A percentile compares a stretch with the other conserved stretches of the same genome.
phyloP scores from a whole-genome alignment of 1,284 basidiomycete genomes.

The Chalciporus piperatoides region DNA sequence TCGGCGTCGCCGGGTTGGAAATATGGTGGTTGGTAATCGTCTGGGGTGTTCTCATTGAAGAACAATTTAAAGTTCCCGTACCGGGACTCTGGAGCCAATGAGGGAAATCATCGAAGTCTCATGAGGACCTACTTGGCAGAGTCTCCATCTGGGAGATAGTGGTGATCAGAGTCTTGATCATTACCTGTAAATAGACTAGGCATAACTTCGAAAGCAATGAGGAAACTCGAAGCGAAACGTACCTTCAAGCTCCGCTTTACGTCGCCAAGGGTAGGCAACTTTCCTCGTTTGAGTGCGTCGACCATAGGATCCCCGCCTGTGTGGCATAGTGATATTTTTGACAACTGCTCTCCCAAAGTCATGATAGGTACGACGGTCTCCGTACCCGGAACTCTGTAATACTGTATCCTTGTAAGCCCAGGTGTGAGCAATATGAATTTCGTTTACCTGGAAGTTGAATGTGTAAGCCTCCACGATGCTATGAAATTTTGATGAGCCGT shows the following conservation, averaged over 20 bases:
- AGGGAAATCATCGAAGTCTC: background rate
- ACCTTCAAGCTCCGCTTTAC: constrained; percentile 75
- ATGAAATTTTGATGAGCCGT: constrained; percentile 9
- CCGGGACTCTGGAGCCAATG: constrained; percentile 52
- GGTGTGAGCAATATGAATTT: background rate
- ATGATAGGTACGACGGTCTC: constrained; percentile 57
- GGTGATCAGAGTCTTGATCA: constrained; percentile 71
- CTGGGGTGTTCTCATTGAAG: constrained; percentile 71
- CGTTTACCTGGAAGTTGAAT: constrained; percentile 67
- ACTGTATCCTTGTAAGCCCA: constrained; percentile 39
- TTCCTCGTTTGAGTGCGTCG: constrained; percentile 53
- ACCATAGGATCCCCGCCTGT: constrained; percentile 48
- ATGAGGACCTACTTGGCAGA: constrained; percentile 56
- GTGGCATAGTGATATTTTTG: constrained; percentile 46
- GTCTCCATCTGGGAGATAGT: constrained; percentile 74
- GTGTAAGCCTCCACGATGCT: constrained; percentile 81
- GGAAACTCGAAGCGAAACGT: background rate
- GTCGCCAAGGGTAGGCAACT: constrained; percentile 62
- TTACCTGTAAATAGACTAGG: constrained; percentile 38
- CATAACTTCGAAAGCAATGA: constrained; percentile 2
- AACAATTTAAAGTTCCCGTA: constrained; percentile 82
- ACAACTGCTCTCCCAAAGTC: constrained; percentile 57
- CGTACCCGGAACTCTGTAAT: constrained; percentile 56
- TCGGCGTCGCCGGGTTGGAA: constrained; percentile 65
- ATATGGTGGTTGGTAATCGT: constrained; percentile 73